Conservation (phyloP, 352 stramenopile species). For the Globisporangium viniferum region DNA sequence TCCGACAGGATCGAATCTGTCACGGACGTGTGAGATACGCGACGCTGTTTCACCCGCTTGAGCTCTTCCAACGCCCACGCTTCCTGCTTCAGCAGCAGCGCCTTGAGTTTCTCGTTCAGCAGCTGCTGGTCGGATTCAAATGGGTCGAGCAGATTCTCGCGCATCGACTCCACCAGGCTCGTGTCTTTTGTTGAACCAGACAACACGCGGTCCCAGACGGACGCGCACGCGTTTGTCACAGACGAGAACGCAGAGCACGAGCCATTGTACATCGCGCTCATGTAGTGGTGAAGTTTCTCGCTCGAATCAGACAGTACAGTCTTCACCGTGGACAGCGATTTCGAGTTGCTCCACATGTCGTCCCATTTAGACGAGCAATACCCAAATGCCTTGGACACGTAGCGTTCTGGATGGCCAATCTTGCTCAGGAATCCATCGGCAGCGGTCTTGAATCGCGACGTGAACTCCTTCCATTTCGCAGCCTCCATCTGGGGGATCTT, state of each 20-base stretch:
- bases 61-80: conserved; percentile 39
- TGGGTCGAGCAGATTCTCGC: conserved; percentile 10
- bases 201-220: conserved; percentile 1
- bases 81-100: conserved; percentile 36
- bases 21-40: conserved; percentile 26
- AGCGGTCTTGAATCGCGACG: not conserved
- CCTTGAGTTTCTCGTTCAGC: conserved; percentile 22
- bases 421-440: not conserved
- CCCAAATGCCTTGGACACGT: not conserved
- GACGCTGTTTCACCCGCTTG: conserved; percentile 43
- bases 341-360: not conserved
- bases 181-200: not conserved
- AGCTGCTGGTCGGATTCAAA: conserved; percentile 19
- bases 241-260: not conserved
- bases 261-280: not conserved
- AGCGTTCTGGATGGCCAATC: not conserved
- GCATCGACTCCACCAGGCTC: conserved; percentile 6
- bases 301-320: not conserved
- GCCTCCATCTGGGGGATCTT: not conserved
- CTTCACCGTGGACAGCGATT: not conserved
- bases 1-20: conserved; percentile 43
- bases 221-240: not conserved
- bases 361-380: not conserved
- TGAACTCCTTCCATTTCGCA: not conserved
- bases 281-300: conserved; percentile 1